Base-by-base conservation (phyloP, 2,329 filamentous ascomycete species). In the Penicillium hordei region DNA sequence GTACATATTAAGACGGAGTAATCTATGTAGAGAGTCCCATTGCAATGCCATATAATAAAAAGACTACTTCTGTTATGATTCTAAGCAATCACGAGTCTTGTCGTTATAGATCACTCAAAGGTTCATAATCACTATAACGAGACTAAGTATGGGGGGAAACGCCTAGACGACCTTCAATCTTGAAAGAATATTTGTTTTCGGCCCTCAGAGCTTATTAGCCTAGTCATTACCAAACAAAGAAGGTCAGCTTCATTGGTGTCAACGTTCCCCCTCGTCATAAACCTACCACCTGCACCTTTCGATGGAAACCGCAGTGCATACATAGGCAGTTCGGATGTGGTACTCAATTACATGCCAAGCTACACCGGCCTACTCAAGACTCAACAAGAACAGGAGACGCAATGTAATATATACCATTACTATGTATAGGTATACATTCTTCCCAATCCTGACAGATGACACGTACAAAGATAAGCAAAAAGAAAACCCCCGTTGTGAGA, bases 371-470 rank as follows among this genome's bases (percentile, higher is more conserved):
- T 21, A 2, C 12, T 34, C 15, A 34, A 34, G 19, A 8, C 45
- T 12, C 8, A 34, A 48, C 7, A 48, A 34, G 19, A n/a, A n/a
- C 7, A 31, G n/a, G 31, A 34, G 13, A 17, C 1, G 17, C 3
- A 19, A 33, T 34, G 13, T 21, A 21, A 46, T 46, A 21, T 21
- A 31, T 46, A 48, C 44, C 17, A 34, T n/a, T 34, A 48, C 44
- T 34, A 23, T 23, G 8, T 17, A 34, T 25, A 25, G 8, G 29
- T 48, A 34, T 23, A 25, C 1, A 34, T 23, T 9, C 19, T 2
- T 12, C 13, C 17, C 19, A 34, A n/a, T 34, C 7, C 21, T 6
- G 19, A 12, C 45, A n/a, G 13, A 48, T 12, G 29, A 48, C 13
- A 48, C 2, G 19, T 34, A n/a, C 9, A 25, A 34, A 48, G 3